These are phyloP conservation scores for Beauveria scarabaeidicola DNA, from an alignment of 2,329 filamentous ascomycete species.

Conservation along the genomic window DNA sequence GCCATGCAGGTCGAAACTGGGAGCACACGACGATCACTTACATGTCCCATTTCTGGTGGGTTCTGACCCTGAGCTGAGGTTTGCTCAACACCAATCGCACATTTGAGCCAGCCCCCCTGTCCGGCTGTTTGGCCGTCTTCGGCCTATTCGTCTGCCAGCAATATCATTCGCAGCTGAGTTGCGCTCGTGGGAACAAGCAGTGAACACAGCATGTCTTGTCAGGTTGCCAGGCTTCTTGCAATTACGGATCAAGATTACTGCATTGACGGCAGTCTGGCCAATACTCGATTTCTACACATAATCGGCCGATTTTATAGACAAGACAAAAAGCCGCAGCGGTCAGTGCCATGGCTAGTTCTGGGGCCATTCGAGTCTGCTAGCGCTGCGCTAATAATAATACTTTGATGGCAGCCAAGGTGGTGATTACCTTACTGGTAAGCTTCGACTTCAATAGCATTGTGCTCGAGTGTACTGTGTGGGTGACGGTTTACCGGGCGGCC, in stretches of 20 bases:
- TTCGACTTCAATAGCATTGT: not conserved
- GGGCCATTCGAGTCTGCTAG: not conserved
- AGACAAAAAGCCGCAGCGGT: not conserved
- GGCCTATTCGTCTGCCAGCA: not conserved
- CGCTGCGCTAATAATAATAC: not conserved
- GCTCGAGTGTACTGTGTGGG: not conserved
- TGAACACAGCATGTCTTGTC: not conserved
- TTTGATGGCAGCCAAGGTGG: not conserved
- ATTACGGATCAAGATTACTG: not conserved
- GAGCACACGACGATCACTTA: slow-evolving; percentile 11
- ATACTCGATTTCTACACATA: not conserved
- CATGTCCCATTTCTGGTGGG: slow-evolving; percentile 7
- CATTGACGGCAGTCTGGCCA: not conserved
- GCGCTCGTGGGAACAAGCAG: not conserved
- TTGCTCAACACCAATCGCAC: not conserved
- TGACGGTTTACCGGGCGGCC: not conserved
- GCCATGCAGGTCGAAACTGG: slow-evolving; percentile 1
- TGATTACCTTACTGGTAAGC: not conserved
- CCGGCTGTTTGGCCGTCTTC: slow-evolving; percentile 1
- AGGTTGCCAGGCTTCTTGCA: not conserved
- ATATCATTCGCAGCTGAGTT: not conserved
- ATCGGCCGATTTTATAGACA: not conserved
- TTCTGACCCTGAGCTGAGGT: slow-evolving; percentile 6
- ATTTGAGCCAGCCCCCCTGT: not conserved
- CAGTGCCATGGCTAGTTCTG: not conserved